Percentiles rank a stretch among this genome's conserved stretches.
Evolutionary conservation across 164 flowering plant species (phyloP).

Genomic region (Nymphaea colorata): DNA sequence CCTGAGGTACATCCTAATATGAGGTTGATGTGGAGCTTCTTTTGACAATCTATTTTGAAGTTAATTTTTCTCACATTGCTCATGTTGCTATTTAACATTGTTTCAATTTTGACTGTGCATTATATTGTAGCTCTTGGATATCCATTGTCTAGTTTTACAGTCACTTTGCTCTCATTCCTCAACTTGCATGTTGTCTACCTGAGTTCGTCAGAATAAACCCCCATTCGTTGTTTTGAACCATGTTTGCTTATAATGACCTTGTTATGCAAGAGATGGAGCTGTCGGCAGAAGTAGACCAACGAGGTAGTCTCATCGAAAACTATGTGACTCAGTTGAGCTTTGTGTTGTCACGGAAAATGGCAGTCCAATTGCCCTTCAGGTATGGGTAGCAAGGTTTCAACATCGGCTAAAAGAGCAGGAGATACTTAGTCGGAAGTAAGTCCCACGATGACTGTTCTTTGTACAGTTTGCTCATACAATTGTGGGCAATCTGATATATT

Average conservation of each 20-base stretch:
- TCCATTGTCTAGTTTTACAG: too few species aligned
- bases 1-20: too few species aligned
- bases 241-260: neutral
- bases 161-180: too few species aligned
- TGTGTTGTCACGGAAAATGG: slow-evolving; percentile 93
- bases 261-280: slow-evolving; percentile 83
- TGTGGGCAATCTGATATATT: neutral
- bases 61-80: too few species aligned
- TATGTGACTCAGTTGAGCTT: slow-evolving; percentile 84
- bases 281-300: slow-evolving; percentile 91
- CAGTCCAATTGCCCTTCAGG: slow-evolving; percentile 90
- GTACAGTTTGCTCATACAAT: neutral
- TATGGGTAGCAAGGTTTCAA: slow-evolving; percentile 93
- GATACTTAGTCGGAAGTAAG: slow-evolving; percentile 82
- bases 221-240: neutral
- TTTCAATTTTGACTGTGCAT: too few species aligned
- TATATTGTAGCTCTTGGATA: too few species aligned
- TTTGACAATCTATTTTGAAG: too few species aligned
- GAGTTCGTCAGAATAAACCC: neutral
- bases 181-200: too few species aligned
- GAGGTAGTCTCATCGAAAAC: slow-evolving; percentile 89
- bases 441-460: slow-evolving; percentile 32
- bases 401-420: slow-evolving; percentile 92
- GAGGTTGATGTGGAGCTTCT: too few species aligned
- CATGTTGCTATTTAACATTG: too few species aligned